Percentiles rank a stretch among this genome's conserved stretches.
phyloP scores from a whole-genome alignment of 805 yeast genomes.

The Candida ficus region DNA sequence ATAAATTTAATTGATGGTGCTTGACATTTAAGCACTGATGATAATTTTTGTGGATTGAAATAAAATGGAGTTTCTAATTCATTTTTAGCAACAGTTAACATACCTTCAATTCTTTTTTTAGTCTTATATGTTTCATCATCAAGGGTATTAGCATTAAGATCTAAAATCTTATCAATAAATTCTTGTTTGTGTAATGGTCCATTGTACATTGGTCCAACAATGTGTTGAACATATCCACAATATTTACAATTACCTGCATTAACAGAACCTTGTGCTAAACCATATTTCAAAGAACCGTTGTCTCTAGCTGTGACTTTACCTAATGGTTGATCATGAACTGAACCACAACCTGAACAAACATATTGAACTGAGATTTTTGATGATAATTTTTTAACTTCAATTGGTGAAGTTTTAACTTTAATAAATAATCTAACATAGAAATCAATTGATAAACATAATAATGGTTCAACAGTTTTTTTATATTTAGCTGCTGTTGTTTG shows the following conservation, averaged over 20 bases:
- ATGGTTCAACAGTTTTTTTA: constrained; percentile 82
- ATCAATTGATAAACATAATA: constrained; percentile 81
- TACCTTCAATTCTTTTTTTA: constrained; percentile 79
- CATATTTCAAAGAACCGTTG: constrained; percentile 45
- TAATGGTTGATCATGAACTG: constrained; percentile 63
- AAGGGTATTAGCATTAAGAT: constrained; percentile 42
- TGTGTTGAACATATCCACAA: constrained; percentile 66
- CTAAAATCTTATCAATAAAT: constrained; percentile 61
- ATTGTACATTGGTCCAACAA: constrained; percentile 98
- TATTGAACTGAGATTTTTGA: constrained; percentile 73
- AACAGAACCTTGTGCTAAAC: constrained; percentile 56
- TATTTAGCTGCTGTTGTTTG: constrained; percentile 85
- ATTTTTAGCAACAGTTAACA: constrained; percentile 76
- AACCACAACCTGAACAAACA: constrained; percentile 84
- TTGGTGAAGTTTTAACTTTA: constrained; percentile 71
- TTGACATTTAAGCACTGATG: constrained; percentile 73
- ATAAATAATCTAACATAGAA: constrained; percentile 87
- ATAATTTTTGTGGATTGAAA: constrained; percentile 70
- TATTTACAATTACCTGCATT: constrained; percentile 55
- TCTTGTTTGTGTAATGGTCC: constrained; percentile 67
- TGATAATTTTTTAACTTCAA: constrained; percentile 73
- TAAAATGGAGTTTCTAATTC: constrained; percentile 78
- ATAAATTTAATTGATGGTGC: constrained; percentile 74
- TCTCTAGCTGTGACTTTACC: constrained; percentile 53
- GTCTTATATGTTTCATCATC: constrained; percentile 67